These are phyloP conservation scores for Chlamydomonas reinhardtii DNA, from an alignment of 163 green algal genomes.

Conservation along the genomic window DNA sequence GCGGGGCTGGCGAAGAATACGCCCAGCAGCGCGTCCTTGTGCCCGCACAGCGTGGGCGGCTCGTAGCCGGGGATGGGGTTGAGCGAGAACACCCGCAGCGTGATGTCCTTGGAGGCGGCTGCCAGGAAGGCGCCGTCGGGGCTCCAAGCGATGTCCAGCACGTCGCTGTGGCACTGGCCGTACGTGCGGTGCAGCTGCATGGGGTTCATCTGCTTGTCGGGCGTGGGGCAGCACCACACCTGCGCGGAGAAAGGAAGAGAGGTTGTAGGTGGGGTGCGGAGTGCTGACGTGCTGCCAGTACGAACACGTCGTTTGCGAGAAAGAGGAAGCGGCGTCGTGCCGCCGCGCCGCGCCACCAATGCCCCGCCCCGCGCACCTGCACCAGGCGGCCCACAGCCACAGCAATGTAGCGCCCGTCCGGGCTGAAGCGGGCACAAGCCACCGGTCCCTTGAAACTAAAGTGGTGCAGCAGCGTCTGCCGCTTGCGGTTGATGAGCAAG, in stretches of 20 bases:
- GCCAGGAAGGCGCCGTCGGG: slow-evolving; percentile 85
- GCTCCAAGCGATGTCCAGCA: slow-evolving; percentile 92
- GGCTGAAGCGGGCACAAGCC: slow-evolving; percentile 87
- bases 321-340: too few relatives aligned
- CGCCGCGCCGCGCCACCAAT: too few relatives aligned
- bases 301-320: too few relatives aligned
- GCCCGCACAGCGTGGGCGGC: slow-evolving; percentile 83
- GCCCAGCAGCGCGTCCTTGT: slow-evolving; percentile 81
- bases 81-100: slow-evolving; percentile 82
- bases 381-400: slow-evolving; percentile 89
- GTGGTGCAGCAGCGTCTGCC: slow-evolving; percentile 90
- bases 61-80: slow-evolving; percentile 86
- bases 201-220: slow-evolving; percentile 88
- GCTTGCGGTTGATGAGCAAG: slow-evolving; percentile 82
- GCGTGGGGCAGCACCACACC: slow-evolving; percentile 90
- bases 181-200: slow-evolving; percentile 95
- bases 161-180: slow-evolving; percentile 84
- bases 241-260: slow-evolving; percentile 46
- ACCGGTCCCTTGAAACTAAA: slow-evolving; percentile 93
- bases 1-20: slow-evolving; percentile 78
- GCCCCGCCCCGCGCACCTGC: slow-evolving; percentile 72
- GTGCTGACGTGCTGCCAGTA: too few relatives aligned
- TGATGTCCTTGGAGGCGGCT: slow-evolving; percentile 58
- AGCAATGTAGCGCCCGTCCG: slow-evolving; percentile 91
- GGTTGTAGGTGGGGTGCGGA: neutral